phyloP scores from a whole-genome alignment of 2,329 filamentous ascomycete species.

The Aspergillus nomiae region DNA sequence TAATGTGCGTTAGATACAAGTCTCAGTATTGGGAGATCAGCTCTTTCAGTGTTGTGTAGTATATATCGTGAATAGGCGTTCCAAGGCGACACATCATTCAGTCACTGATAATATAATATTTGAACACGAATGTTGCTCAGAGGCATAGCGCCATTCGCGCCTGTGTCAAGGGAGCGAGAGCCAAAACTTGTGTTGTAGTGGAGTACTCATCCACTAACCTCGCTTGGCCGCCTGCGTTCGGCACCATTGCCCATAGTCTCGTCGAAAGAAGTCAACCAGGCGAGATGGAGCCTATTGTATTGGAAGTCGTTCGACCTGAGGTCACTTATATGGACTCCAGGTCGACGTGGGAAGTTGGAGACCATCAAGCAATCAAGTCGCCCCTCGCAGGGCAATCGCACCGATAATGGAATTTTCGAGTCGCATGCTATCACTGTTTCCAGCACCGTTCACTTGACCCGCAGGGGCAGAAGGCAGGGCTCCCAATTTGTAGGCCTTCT shows the following conservation, averaged over 20 bases:
- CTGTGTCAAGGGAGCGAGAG: background rate
- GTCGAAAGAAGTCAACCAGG: background rate
- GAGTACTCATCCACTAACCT: background rate
- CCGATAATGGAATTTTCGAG: constrained; percentile 72
- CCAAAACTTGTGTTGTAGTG: background rate
- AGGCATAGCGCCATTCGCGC: background rate
- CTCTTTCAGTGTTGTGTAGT: background rate
- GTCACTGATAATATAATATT: background rate
- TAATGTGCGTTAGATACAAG: background rate
- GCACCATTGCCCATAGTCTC: background rate
- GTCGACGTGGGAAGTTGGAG: background rate
- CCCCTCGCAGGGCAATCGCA: constrained; percentile 74
- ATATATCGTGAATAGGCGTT: background rate
- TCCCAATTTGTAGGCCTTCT: constrained; percentile 85
- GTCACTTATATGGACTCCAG: background rate
- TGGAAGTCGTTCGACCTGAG: background rate
- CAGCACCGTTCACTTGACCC: constrained; percentile 22
- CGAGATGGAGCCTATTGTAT: background rate
- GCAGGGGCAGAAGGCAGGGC: constrained; percentile 49
- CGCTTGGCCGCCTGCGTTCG: background rate
- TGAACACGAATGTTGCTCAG: background rate
- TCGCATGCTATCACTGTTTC: constrained; percentile 27
- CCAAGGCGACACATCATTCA: background rate
- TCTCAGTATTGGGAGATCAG: background rate
- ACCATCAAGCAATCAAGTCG: constrained; percentile 32